phyloP scores from a whole-genome alignment of 1,284 basidiomycete species.

The Phenoliferia sp. region DNA sequence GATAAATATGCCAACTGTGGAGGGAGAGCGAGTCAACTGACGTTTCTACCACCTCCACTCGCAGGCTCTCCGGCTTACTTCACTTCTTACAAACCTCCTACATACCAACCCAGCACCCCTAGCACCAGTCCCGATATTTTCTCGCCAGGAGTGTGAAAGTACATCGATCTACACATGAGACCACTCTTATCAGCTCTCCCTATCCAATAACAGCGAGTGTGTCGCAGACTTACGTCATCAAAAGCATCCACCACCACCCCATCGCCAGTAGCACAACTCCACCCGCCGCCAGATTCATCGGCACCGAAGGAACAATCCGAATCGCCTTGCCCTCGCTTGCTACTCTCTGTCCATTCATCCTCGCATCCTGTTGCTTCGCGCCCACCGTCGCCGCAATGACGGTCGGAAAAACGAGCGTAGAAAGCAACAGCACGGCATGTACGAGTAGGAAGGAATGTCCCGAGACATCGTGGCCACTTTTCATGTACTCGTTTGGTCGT shows the following conservation, averaged over 20 bases:
- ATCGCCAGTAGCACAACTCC: conserved; percentile 48
- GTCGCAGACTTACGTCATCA: conserved; percentile 75
- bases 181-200: too few relatives aligned
- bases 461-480: conserved; percentile 85
- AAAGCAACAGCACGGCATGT: conserved; percentile 66
- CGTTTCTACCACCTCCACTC: too few relatives aligned
- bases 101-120: conserved; percentile 24
- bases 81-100: conserved; percentile 5
- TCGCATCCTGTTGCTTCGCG: too few relatives aligned
- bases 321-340: too few relatives aligned
- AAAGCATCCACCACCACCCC: conserved; percentile 68
- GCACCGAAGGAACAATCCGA: conserved; percentile 25
- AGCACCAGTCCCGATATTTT: conserved; percentile 69
- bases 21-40: too few relatives aligned
- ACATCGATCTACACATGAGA: too few relatives aligned
- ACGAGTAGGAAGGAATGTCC: conserved; percentile 91
- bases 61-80: too few relatives aligned
- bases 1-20: too few relatives aligned
- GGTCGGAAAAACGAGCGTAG: conserved; percentile 21
- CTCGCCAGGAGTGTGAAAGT: conserved; percentile 84
- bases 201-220: too few relatives aligned
- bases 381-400: conserved; percentile 32
- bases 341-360: conserved; percentile 35
- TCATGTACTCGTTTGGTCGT: conserved; percentile 37
- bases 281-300: not conserved